Base-by-base conservation (phyloP, 805 yeast genomes). In the Metschnikowia continentalis region DNA sequence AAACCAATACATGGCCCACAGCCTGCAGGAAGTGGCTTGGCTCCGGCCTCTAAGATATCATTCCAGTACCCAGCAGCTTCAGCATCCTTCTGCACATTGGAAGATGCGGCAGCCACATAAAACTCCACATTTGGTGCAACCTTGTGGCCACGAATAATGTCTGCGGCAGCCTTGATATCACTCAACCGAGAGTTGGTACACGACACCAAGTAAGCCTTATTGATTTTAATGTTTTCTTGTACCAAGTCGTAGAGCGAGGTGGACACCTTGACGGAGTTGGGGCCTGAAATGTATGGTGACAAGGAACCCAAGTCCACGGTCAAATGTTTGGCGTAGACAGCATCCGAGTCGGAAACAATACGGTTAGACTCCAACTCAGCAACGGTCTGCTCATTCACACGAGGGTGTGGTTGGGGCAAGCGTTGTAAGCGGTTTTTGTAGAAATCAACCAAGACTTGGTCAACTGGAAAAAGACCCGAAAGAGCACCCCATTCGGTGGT, bases 1-100 rank as follows among this genome's bases (percentile, higher is more conserved):
- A 94, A 76, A 35, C 99, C 99, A 65, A 94, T 94, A 76, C 99
- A 94, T 22, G 99, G 99, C 42, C 99, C 99, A 75, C 99, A 94
- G 20, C 99, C 99, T 14, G 99, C 96, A 19, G 98, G 98, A 60
- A 94, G 80, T 35, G 97, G 89, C 61, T 75, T 88, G 53, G 97
- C 96, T 48, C 99, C 99, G 8, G 98, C 96, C 50, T 85, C 92
- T 44, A 94, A 63, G 52, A 94, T 77, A 19, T 82, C 82, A 61
- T 90, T 79, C 99, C 99, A 95, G 14, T 96, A 95, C 50, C 99
- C 99, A 41, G 71, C 74, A 35, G 82, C 80, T 72, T 88, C 96
- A 42, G 99, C 99, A 60, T 91, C 97, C 60, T 80, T 79, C 74
- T 92, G 97, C 36, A 94, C 97, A 61, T 84, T 83, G 3, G 95